phyloP scores from a whole-genome alignment of 1,284 basidiomycete genomes.

The Leucoagaricus sp. region DNA sequence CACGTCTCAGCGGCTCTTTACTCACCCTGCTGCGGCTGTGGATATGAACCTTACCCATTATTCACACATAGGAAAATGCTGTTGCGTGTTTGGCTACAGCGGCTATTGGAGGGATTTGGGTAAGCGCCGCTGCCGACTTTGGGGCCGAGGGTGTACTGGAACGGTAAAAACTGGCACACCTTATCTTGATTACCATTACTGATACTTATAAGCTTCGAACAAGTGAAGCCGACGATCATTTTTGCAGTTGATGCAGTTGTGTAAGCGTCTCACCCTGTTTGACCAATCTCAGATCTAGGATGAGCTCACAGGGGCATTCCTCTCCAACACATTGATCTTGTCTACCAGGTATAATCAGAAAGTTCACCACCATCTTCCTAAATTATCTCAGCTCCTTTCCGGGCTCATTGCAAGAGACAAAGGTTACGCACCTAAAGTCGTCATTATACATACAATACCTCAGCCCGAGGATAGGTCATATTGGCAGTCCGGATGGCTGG shows the following conservation, averaged over 20 bases:
- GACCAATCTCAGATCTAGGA: constrained; percentile 1
- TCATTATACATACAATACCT: constrained; percentile 54
- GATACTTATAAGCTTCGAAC: constrained; percentile 49
- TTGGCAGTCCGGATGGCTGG: constrained; percentile 50
- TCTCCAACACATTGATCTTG: not conserved
- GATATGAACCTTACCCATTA: constrained; percentile 1
- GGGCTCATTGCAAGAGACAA: constrained; percentile 44
- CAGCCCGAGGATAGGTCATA: constrained; percentile 34
- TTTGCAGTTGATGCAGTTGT: constrained; percentile 73
- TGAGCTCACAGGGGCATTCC: constrained; percentile 5
- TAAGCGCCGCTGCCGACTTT: constrained; percentile 87
- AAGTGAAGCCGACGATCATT: constrained; percentile 74
- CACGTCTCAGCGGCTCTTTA: constrained; percentile 1
- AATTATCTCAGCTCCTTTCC: constrained; percentile 57
- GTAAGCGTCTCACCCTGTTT: constrained; percentile 16
- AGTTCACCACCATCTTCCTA: constrained; percentile 68
- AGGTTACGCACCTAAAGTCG: constrained; percentile 46
- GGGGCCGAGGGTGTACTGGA: constrained; percentile 83
- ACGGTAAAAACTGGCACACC: constrained; percentile 43
- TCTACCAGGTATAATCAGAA: constrained; percentile 65
- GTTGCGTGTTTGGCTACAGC: constrained; percentile 76
- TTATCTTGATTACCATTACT: constrained; percentile 19
- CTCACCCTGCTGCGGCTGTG: constrained; percentile 13
- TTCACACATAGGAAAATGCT: constrained; percentile 59
- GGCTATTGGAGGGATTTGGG: constrained; percentile 80